These are phyloP conservation scores for Arabis alpina DNA, from an alignment of 345 rosid species.

Conservation along the genomic window DNA sequence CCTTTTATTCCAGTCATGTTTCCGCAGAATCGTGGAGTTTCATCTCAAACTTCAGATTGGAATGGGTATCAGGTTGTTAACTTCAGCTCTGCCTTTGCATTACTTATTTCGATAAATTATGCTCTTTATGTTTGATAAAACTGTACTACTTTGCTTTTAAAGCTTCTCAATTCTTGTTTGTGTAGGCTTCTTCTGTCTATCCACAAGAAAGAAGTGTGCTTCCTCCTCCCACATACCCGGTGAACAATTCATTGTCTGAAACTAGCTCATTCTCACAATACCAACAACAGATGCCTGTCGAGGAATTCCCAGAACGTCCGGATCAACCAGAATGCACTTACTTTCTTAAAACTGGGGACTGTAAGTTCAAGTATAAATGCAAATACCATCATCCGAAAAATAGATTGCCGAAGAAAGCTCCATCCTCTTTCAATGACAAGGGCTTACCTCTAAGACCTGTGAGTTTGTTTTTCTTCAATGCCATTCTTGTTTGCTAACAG, in stretches of 20 bases:
- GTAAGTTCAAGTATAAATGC: constrained; percentile 90
- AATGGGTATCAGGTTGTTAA: constrained; percentile 85
- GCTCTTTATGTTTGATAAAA: constrained; percentile 19
- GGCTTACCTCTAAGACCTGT: constrained; percentile 99
- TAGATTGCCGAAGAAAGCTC: constrained; percentile 54
- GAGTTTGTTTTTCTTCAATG: constrained; percentile 45
- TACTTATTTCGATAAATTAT: not conserved
- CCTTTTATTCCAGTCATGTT: constrained; percentile 71
- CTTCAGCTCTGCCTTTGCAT: constrained; percentile 19
- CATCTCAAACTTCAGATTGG: constrained; percentile 75
- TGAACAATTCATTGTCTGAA: constrained; percentile 51
- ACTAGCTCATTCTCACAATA: constrained; percentile 54
- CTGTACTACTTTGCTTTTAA: constrained; percentile 15
- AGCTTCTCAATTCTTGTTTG: constrained; percentile 38
- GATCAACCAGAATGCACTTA: constrained; percentile 91
- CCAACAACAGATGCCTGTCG: constrained; percentile 59
- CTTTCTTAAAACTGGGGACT: constrained; percentile 88
- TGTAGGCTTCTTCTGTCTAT: constrained; percentile 69
- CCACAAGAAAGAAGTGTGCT: constrained; percentile 58
- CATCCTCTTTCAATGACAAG: constrained; percentile 75
- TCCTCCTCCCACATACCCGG: constrained; percentile 58
- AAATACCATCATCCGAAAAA: constrained; percentile 91
- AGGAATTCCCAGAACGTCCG: constrained; percentile 93
- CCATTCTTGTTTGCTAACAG: constrained; percentile 10
- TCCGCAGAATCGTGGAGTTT: constrained; percentile 63